Conservation (phyloP, 345 rosid genomes). For the Microcos paniculata region DNA sequence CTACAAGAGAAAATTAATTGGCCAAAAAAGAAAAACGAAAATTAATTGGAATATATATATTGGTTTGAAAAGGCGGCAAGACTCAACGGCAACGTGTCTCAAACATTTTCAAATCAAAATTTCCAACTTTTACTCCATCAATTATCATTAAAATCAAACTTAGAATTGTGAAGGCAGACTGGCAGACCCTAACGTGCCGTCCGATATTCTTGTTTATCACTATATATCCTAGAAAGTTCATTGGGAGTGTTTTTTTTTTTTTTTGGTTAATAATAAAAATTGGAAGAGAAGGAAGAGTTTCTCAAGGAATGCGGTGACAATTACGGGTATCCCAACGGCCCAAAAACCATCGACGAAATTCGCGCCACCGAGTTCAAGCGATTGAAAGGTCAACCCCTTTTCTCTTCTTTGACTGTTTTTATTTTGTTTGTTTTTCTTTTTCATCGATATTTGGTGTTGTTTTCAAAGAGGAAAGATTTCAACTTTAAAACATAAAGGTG, state of each 20-base stretch:
- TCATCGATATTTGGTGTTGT: slow-evolving; percentile 2
- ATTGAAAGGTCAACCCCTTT: slow-evolving; percentile 31
- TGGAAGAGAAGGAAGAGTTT: slow-evolving; percentile 52
- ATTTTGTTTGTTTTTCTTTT: too few relatives aligned
- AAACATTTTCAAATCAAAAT: neutral
- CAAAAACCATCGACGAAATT: slow-evolving; percentile 65
- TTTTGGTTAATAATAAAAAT: neutral
- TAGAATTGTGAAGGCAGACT: neutral
- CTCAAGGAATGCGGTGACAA: slow-evolving; percentile 60
- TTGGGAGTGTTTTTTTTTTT: neutral
- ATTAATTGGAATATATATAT: too few relatives aligned
- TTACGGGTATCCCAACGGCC: slow-evolving; percentile 83
- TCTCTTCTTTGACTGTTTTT: neutral
- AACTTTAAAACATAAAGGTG: neutral
- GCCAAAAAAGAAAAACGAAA: too few relatives aligned
- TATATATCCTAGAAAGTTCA: neutral
- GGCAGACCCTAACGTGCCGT: too few relatives aligned
- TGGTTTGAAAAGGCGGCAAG: too few relatives aligned
- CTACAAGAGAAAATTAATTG: too few relatives aligned
- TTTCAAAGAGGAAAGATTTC: neutral
- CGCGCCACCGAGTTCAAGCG: slow-evolving; percentile 87
- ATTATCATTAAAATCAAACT: too few relatives aligned
- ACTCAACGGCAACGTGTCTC: too few relatives aligned
- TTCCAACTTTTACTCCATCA: too few relatives aligned
- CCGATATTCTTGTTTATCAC: neutral